Base-by-base conservation (phyloP, 345 rosid genomes). In the Gossypium mustelinum region DNA sequence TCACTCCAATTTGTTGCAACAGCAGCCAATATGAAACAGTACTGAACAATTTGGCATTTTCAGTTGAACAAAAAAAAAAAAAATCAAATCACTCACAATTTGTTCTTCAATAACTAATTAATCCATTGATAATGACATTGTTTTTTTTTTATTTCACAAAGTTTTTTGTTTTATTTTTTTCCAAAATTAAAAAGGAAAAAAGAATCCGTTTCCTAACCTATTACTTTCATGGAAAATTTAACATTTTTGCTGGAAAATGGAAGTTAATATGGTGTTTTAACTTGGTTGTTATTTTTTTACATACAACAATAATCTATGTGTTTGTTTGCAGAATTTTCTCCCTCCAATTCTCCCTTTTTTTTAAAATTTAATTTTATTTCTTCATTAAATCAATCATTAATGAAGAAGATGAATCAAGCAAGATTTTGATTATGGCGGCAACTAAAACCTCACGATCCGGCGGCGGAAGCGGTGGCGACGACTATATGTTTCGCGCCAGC, bases 401-500 rank as follows among this genome's bases (percentile, higher is more conserved):
- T 70, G 83, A 81, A 22, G 80, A 70, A 29, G 11, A 45, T 45
- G 81, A 77, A 51, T 48, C 81, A 22, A 84, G 77, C 79, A 79
- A 74, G 65, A 78, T 75, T 65, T 27, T 70, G 3, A 77, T 72
- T 34, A 34, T 60, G 9, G n/a, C 41, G 44, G 54, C 47, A 4
- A 63, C 63, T 47, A 79, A 76, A 61, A 78, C 81, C 50, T 79
- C 84, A 18, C 76, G 76, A 11, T 80, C 81, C 24, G 74, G 52
- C 63, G 55, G 51, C 63, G 70, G 72, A 34, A 34, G 41, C 7
- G 41, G 41, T 34, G 41, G 41, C 41, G 41, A 5, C 82, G 9
- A 25, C 11, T 73, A 9, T 50, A 20, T 45, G 0, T 58, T 56
- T 6, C 72, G 60, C 0, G 10, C 73, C 1, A 59, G 14, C 51